phyloP scores from a whole-genome alignment of 2,329 filamentous ascomycete genomes.

The Cladosporium sphaerospermum region DNA sequence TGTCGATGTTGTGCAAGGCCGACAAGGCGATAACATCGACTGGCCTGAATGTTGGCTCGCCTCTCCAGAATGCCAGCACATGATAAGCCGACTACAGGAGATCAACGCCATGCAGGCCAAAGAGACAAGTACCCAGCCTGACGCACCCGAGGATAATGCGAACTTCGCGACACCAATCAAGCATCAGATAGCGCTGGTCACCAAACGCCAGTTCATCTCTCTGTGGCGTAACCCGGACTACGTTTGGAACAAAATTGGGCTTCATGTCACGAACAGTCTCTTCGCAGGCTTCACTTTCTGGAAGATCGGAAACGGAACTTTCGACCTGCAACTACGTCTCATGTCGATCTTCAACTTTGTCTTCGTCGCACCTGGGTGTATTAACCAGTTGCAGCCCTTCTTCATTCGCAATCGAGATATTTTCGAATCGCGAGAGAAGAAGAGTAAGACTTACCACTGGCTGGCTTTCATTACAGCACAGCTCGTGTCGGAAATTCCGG shows the following conservation, averaged over 20 bases:
- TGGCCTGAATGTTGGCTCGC: slow-evolving; percentile 42
- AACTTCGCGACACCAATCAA: slow-evolving; percentile 40
- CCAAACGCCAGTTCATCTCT: slow-evolving; percentile 47
- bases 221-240: slow-evolving; percentile 64
- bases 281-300: slow-evolving; percentile 47
- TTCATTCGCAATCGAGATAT: slow-evolving; percentile 54
- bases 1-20: slow-evolving; percentile 34
- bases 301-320: slow-evolving; percentile 30
- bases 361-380: slow-evolving; percentile 39
- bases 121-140: slow-evolving; percentile 34
- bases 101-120: slow-evolving; percentile 31
- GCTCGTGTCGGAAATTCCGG: slow-evolving; percentile 65
- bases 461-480: slow-evolving; percentile 64
- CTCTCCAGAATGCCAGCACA: slow-evolving; percentile 21
- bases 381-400: slow-evolving; percentile 53
- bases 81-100: slow-evolving; percentile 36
- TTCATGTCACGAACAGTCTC: slow-evolving; percentile 46
- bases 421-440: slow-evolving; percentile 54
- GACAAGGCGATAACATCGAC: slow-evolving; percentile 40
- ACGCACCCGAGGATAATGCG: slow-evolving; percentile 27
- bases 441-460: slow-evolving; percentile 70
- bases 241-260: slow-evolving; percentile 55
- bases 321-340: slow-evolving; percentile 33
- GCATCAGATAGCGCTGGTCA: slow-evolving; percentile 11
- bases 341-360: slow-evolving; percentile 31